Conservation (phyloP, 306 rosid species). For the Medicago arabica region DNA sequence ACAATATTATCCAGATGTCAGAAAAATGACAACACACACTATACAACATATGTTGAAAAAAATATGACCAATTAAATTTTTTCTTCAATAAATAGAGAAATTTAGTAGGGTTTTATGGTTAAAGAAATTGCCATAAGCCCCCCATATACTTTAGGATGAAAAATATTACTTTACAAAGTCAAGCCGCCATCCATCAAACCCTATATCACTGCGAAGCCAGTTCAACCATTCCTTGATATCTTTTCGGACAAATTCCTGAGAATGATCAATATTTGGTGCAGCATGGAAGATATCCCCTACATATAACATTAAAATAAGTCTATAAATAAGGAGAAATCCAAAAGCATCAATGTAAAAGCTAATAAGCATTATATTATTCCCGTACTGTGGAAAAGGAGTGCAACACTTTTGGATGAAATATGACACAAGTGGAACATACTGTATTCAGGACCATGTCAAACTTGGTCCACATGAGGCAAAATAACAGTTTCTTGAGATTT, state of each 20-base stretch:
- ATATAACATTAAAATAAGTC: conserved; percentile 35
- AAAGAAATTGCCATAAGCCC: conserved; percentile 15
- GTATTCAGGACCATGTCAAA: conserved; percentile 27
- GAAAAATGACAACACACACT: background rate
- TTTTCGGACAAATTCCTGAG: conserved; percentile 69
- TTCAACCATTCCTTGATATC: conserved; percentile 77
- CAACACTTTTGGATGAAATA: conserved; percentile 1
- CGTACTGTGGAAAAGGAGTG: conserved; percentile 32
- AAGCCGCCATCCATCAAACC: conserved; percentile 87
- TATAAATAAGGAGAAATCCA: conserved; percentile 13
- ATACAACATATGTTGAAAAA: conserved; percentile 25
- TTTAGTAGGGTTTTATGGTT: background rate
- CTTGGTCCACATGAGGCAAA: conserved; percentile 24
- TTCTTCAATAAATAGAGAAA: background rate
- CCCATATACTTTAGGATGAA: conserved; percentile 23
- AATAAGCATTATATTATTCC: conserved; percentile 14
- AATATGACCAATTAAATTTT: too few relatives aligned
- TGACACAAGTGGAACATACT: conserved; percentile 8
- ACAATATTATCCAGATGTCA: conserved; percentile 20
- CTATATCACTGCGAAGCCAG: conserved; percentile 79
- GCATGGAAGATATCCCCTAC: conserved; percentile 82
- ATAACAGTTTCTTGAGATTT: conserved; percentile 20
- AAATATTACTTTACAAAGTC: conserved; percentile 69
- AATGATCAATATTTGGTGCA: conserved; percentile 87
- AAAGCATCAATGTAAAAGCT: conserved; percentile 18